phyloP scores from a whole-genome alignment of 768 basidiomycete genomes.

The Fomitopsis pulvina region DNA sequence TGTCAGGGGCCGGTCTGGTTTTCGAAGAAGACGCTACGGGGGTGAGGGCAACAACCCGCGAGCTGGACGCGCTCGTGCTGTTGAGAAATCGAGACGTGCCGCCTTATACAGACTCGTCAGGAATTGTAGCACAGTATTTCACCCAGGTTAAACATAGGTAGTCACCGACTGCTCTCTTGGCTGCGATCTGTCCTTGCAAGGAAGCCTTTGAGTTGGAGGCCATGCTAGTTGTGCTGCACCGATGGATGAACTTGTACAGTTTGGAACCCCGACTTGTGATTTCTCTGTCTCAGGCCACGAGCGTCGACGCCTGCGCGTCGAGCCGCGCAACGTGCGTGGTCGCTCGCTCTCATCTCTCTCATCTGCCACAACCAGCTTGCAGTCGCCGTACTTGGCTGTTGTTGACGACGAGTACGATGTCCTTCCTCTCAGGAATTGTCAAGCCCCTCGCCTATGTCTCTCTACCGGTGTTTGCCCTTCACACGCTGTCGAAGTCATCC shows the following conservation, averaged over 20 bases:
- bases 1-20: neutral
- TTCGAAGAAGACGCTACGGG: neutral
- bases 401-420: slow-evolving; percentile 40
- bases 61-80: slow-evolving; percentile 3
- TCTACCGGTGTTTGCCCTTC: slow-evolving; percentile 61
- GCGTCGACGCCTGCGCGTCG: neutral
- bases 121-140: neutral
- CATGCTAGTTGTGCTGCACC: neutral
- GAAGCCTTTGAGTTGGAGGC: neutral
- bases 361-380: neutral
- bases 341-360: slow-evolving; percentile 6
- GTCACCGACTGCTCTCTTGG: slow-evolving; percentile 1
- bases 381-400: slow-evolving; percentile 10
- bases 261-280: slow-evolving; percentile 2
- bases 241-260: neutral
- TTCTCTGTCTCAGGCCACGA: neutral
- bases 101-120: neutral
- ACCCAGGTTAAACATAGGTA: neutral
- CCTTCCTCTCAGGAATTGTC: slow-evolving; percentile 50
- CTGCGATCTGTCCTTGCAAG: neutral
- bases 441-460: slow-evolving; percentile 75
- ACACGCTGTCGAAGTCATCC: slow-evolving; percentile 49
- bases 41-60: neutral
- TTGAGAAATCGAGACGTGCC: neutral
- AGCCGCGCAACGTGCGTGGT: slow-evolving; percentile 1